Base-by-base conservation (phyloP, 306 rosid genomes). In the Calophaca sinica region DNA sequence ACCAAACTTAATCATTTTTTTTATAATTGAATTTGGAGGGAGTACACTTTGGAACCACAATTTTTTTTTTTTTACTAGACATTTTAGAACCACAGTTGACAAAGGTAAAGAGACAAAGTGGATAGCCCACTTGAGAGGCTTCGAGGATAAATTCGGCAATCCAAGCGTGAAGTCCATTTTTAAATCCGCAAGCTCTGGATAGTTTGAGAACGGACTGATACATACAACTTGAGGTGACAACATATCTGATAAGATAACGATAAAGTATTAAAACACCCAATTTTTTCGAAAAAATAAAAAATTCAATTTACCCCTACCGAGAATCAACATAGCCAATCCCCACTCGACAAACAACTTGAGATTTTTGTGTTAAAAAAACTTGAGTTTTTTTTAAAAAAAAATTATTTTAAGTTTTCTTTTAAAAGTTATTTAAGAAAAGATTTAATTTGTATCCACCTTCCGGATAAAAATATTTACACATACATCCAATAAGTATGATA, bases 71-170 rank as follows among this genome's bases (percentile, higher is more conserved):
- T 20, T 20, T 1, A 20, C 26, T 20, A 20, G 0, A n/a, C 11
- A 31, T 2, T 12, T 60, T 60, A 7, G 45, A 63, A 63, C 51
- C 5, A 26, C 41, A 64, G 9, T 64, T 64, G 70, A 44, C 50
- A 64, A 63, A 5, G 4, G 33, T 38, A 26, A 14, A 42, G 12
- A 63, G 32, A 42, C 53, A 64, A 42, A 42, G 52, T 10, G 38
- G 53, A 64, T 64, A 2, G 7, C 7, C 33, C 3, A 9, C 38
- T 13, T 61, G 67, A 13, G 12, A 10, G 33, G 52, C 11, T 42
- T 28, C 8, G 15, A 44, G 70, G 53, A 44, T 42, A 64, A 20
- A 64, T 20, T 14, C 14, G 69, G 14, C 14, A 41, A 39, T 62
- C 11, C 35, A 62, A 7, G 11, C 12, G 32, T 4, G 7, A 58